These are phyloP conservation scores for Euphorbia pulcherrima DNA, from an alignment of 345 rosid species.

Conservation along the genomic window DNA sequence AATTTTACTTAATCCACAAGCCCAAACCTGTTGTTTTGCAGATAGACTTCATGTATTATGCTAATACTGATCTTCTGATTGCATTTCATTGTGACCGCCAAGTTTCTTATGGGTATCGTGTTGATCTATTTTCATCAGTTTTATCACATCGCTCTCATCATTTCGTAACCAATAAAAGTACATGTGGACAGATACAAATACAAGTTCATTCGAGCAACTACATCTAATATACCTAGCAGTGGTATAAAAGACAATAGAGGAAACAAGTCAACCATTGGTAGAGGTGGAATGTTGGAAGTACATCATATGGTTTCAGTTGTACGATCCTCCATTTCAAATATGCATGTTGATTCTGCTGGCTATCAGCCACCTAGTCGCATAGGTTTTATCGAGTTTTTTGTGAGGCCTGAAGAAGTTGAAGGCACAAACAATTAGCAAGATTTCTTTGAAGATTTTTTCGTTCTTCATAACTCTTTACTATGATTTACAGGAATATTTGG, in stretches of 20 bases:
- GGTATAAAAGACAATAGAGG: conserved; percentile 85
- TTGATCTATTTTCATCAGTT: background rate
- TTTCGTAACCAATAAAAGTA: background rate
- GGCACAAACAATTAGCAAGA: conserved; percentile 24
- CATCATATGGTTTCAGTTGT: conserved; percentile 88
- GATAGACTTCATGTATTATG: conserved; percentile 82
- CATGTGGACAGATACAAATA: conserved; percentile 57
- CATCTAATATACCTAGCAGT: conserved; percentile 73
- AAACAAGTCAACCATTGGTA: conserved; percentile 76
- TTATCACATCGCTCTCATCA: conserved; percentile 2
- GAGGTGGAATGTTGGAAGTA: conserved; percentile 91
- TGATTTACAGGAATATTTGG: too few relatives aligned
- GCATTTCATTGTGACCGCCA: conserved; percentile 74
- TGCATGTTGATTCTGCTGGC: conserved; percentile 52
- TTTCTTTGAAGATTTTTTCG: background rate
- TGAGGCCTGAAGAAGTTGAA: conserved; percentile 56
- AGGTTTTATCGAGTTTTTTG: conserved; percentile 73
- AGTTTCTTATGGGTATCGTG: conserved; percentile 59
- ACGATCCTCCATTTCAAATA: conserved; percentile 36
- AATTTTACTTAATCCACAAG: background rate
- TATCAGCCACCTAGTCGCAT: conserved; percentile 70
- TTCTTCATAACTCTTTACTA: background rate
- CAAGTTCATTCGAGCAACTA: conserved; percentile 78
- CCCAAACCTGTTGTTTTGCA: conserved; percentile 31
- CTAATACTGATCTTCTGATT: conserved; percentile 65